These are phyloP conservation scores for Claviceps purpurea DNA, from an alignment of 2,329 filamentous ascomycete genomes.

Conservation along the genomic window DNA sequence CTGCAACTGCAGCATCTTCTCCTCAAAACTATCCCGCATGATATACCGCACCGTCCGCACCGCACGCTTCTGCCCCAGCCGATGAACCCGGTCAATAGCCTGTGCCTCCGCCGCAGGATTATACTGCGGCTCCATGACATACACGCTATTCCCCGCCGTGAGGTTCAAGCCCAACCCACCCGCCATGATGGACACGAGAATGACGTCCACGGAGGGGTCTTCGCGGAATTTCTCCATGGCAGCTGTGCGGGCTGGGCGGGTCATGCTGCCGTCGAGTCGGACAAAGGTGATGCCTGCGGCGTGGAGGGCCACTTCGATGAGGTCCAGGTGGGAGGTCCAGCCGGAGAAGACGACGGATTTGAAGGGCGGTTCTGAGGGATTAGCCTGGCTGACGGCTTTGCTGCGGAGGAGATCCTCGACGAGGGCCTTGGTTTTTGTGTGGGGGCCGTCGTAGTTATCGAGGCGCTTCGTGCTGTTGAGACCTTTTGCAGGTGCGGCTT, in stretches of 20 bases:
- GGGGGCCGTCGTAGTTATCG: conserved; percentile 66
- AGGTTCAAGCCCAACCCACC: conserved; percentile 87
- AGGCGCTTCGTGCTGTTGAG: conserved; percentile 36
- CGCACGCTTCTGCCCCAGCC: conserved; percentile 76
- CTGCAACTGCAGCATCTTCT: conserved; percentile 82
- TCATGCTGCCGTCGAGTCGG: conserved; percentile 87
- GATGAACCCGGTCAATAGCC: conserved; percentile 84
- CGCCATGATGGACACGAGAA: conserved; percentile 84
- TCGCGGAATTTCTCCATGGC: conserved; percentile 70
- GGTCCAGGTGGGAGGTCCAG: conserved; percentile 91
- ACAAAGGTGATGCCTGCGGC: conserved; percentile 53
- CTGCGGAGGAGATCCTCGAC: conserved; percentile 58
- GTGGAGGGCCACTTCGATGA: conserved; percentile 72
- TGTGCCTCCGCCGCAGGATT: conserved; percentile 93
- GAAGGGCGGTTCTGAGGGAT: conserved; percentile 57
- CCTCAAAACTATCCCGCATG: conserved; percentile 83
- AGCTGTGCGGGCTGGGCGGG: conserved; percentile 54
- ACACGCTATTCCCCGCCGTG: conserved; percentile 73
- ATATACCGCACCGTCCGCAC: conserved; percentile 83
- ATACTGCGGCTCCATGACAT: conserved; percentile 97
- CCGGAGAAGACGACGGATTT: conserved; percentile 92
- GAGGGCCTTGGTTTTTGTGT: conserved; percentile 81
- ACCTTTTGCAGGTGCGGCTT: conserved; percentile 15
- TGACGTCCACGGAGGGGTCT: conserved; percentile 57
- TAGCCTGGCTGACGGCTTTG: conserved; percentile 45